Percentiles rank a stretch among this genome's conserved stretches.
These are phyloP conservation scores for Silene conica DNA, from an alignment of 148 eudicot genomes.

Conservation along the genomic window DNA sequence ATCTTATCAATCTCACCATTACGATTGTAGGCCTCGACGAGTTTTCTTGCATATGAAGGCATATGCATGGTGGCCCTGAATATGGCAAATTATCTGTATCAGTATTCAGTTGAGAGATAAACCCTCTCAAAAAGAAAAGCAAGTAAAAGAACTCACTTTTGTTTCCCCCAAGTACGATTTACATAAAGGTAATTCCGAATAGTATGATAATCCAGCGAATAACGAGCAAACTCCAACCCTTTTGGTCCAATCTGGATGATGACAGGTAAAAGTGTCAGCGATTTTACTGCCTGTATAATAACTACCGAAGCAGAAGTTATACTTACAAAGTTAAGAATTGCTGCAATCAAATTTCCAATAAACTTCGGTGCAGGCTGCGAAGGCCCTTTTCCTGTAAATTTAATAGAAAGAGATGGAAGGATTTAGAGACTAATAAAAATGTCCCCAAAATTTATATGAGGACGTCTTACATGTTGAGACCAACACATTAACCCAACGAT, in stretches of 20 bases:
- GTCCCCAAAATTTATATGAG: neutral
- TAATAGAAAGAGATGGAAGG: neutral
- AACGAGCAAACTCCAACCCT: constrained; percentile 95
- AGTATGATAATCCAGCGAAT: constrained; percentile 95
- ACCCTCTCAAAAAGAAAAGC: constrained; percentile 6
- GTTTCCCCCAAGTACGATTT: constrained; percentile 78
- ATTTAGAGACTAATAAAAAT: neutral
- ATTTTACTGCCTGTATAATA: neutral
- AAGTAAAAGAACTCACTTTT: constrained; percentile 42
- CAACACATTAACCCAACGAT: neutral
- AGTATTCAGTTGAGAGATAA: constrained; percentile 3
- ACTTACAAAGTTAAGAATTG: constrained; percentile 68
- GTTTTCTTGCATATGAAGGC: constrained; percentile 86
- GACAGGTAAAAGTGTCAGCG: constrained; percentile 17
- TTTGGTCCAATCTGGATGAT: constrained; percentile 83
- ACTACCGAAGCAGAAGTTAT: constrained; percentile 4
- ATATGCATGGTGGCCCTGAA: constrained; percentile 83
- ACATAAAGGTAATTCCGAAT: constrained; percentile 84
- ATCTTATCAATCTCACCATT: constrained; percentile 88
- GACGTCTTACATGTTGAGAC: neutral
- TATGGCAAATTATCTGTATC: constrained; percentile 6
- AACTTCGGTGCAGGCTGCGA: constrained; percentile 87
- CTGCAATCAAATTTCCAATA: constrained; percentile 80
- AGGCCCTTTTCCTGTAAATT: constrained; percentile 76
- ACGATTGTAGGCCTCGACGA: constrained; percentile 76